Base-by-base conservation (phyloP, 2,329 filamentous ascomycete species). In the Rhynchosporium secalis region DNA sequence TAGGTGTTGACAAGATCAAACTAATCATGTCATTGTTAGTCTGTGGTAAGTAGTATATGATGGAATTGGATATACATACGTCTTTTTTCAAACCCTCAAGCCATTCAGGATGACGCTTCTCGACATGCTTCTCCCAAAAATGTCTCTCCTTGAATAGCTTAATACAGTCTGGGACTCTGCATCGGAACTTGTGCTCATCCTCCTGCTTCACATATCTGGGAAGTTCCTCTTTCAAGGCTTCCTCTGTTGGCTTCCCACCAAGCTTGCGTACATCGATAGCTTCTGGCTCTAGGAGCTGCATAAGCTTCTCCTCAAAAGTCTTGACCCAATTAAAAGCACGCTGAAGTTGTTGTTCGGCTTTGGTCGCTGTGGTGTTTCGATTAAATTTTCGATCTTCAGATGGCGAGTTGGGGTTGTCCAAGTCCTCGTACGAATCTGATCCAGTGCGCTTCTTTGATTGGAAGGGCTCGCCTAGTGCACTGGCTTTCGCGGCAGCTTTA, bases 241-340 rank as follows among this genome's bases (percentile, higher is more conserved):
- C 92, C 3, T 97, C 92, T 0, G 92, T 79, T 1, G 90, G 85
- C 73, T 92, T 93, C 20, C 95, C 95, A 56, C 96, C 95, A 31
- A 98, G 84, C 78, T 97, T 98, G 75, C 87, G 87, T 47, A 98
- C 80, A 72, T 98, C 92, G 29, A 90, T 90, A 56, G 88, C 87
- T 60, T 95, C 91, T 0, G 95, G 95, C 68, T 98, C 94, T 13
- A 99, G 82, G 52, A 98, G 90, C 75, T 97, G 93, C 74, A 91
- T 81, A 57, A 99, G 83, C 78, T 99, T 99, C 73, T 99, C 95
- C 74, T 99, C 95, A 72, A 96, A 99, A 0, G 95, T 98, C 79
- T 90, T 96, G 64, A 99, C 96, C 95, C 96, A 99, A 73, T 98
- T 99, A 79, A 92, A 98, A 0, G 95, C 95, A 62, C 93, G 89